A percentile compares a stretch with the other conserved stretches of the same genome.
phyloP scores from a whole-genome alignment of 2,329 filamentous ascomycete species.

The Penicillium sp. region DNA sequence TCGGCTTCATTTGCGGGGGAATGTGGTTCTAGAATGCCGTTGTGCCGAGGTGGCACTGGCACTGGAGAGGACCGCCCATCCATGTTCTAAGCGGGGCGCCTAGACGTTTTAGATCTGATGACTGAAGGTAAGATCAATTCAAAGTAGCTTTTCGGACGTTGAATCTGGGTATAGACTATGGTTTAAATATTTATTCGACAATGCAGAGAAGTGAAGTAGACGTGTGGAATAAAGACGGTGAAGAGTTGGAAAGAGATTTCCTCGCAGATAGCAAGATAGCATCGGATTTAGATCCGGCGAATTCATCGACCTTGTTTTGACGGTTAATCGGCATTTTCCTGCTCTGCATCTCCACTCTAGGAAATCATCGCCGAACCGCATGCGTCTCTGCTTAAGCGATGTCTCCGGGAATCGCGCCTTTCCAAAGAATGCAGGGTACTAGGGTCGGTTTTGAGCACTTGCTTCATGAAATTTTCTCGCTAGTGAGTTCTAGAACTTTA shows the following conservation, averaged over 20 bases:
- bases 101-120: neutral
- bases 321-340: neutral
- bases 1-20: neutral
- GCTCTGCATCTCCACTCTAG: neutral
- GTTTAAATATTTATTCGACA: neutral
- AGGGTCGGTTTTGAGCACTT: neutral
- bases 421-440: too few species aligned
- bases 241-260: neutral
- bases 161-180: neutral
- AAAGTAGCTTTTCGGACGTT: neutral
- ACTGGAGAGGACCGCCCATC: neutral
- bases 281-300: slow-evolving; percentile 2
- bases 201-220: too few species aligned
- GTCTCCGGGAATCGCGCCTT: neutral
- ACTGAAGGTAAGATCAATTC: neutral
- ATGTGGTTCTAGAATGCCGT: neutral
- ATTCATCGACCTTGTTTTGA: neutral
- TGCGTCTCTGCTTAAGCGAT: neutral
- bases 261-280: neutral
- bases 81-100: neutral
- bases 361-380: neutral
- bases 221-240: neutral
- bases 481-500: neutral
- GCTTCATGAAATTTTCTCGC: neutral
- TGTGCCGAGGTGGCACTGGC: neutral